Conservation (phyloP, 2,329 filamentous ascomycete species). For the Trichoderma breve region DNA sequence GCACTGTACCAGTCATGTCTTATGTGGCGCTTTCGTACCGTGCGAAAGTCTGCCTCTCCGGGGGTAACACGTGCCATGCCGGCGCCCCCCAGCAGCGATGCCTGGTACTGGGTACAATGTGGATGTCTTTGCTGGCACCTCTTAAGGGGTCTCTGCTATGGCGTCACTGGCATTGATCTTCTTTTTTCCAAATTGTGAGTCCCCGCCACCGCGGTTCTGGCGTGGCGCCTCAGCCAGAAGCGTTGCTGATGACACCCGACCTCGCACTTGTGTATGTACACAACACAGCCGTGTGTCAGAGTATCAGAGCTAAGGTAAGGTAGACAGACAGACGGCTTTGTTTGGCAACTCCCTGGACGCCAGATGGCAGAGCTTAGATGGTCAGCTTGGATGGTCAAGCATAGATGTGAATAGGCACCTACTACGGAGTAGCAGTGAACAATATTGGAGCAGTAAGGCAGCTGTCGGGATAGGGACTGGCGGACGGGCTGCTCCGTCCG, state of each 20-base stretch:
- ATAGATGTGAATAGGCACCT: neutral
- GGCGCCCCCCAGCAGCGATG: neutral
- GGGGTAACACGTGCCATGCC: neutral
- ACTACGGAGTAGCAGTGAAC: neutral
- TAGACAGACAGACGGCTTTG: neutral
- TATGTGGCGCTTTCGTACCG: neutral
- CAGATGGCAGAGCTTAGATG: neutral
- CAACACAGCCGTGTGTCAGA: neutral
- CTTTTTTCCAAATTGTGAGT: constrained; percentile 24
- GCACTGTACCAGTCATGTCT: neutral
- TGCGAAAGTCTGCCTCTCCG: neutral
- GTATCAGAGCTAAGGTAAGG: neutral
- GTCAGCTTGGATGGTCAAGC: neutral
- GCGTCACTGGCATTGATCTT: constrained; percentile 35
- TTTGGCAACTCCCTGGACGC: neutral
- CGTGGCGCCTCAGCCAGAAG: constrained; percentile 8
- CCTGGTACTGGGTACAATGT: neutral
- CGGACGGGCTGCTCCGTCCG: neutral
- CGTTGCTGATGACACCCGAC: constrained; percentile 10
- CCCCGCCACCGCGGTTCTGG: constrained; percentile 24
- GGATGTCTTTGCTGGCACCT: constrained; percentile 10
- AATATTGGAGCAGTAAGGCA: neutral
- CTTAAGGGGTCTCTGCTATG: constrained; percentile 26
- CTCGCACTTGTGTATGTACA: neutral
- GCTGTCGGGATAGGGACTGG: neutral